Base-by-base conservation (phyloP, 2,329 filamentous ascomycete species). In the Colletotrichum brevisporum region DNA sequence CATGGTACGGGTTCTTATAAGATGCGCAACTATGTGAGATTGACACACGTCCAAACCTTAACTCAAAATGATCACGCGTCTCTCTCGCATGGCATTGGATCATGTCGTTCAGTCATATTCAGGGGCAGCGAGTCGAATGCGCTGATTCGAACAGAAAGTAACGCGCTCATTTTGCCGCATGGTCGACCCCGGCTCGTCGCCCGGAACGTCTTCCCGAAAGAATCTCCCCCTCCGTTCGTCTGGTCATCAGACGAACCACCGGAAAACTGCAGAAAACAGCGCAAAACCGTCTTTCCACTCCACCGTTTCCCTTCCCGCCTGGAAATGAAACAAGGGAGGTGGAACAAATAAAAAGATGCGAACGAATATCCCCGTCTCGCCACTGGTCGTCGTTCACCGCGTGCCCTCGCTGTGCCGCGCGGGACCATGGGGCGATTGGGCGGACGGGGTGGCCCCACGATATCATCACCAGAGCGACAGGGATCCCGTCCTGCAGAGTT, bases 321-420 rank as follows among this genome's bases (percentile, higher is more conserved):
- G 6, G 52, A 63, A 67, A 56, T 67, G 52, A 67, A 67, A 57
- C 36, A 63, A 57, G 59, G 52, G 57, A 45, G 58, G 16, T 6
- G 45, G 27, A 27, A 52, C n/a, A 67, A 67, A 67, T 67, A 52
- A 67, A 57, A 36, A 52, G 10, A 26, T 52, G 31, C 52, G 57
- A 50, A 59, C 52, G 4, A 56, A 47, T 45, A 57, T 57, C 58
- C 64, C n/a, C 31, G 64, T 67, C 36, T 47, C 36, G 27, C 52
- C 36, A 62, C 63, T 5, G 27, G 52, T 39, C 53, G 43, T 15
- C 52, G 51, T 21, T 18, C 31, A 18, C 43, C n/a, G 50, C 57
- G 39, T 51, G 48, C 27, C 3, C 47, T 57, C 61, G 24, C 45
- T 24, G 36, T 31, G 36, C 27, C 24, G 16, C 24, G 16, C 36